Evolutionary conservation across 352 stramenopile species (phyloP), one percentile per base, ranked within the genome.

Genomic region (Phytophthora foliorum): DNA sequence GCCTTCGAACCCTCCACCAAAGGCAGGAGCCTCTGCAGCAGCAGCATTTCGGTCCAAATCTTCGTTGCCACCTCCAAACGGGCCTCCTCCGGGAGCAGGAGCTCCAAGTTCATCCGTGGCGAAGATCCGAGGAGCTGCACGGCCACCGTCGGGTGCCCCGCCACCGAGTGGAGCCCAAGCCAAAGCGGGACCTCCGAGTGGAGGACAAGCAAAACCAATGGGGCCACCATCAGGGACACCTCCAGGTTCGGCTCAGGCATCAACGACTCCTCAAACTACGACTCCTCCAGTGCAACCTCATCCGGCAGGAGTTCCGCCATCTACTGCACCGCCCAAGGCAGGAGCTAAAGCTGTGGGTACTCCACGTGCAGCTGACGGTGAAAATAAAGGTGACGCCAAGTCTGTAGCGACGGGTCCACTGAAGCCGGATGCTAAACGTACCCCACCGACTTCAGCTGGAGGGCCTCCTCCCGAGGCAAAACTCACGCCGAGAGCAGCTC

Each of bases 31-130:
- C 0, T 92, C 84, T 0, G 84, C 86, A 10, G 86, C 85, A 13
- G 78, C 84, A 5, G 84, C 81, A 3, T 89, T 94, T 25, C 80
- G 87, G 36, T 85, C 84, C 1, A 94, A 94, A 51, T 82, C 79
- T 0, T 66, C 79, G 9, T 57, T 92, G 6, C 82, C 84, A 6
- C 84, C 84, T 2, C 84, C 87, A 0, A 92, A 78, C 67, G 84
- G 82, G 6, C 80, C 87, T 46, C 87, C 84, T 8, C 85, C 87
- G 19, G 74, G 63, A n/a, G 44, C 73, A 53, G 75, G 79, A 3
- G 77, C 72, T 10, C 62, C 81, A 3, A 94, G 82, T 74, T 74
- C 84, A 19, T 91, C 84, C 0, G 84, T 94, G 0, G 82, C 84
- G 6, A 94, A 94, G 70, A 89, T 94, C 48, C 87, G 84, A 71